phyloP scores from a whole-genome alignment of 2,329 filamentous ascomycete genomes.

The Botrytis hyacinthi region DNA sequence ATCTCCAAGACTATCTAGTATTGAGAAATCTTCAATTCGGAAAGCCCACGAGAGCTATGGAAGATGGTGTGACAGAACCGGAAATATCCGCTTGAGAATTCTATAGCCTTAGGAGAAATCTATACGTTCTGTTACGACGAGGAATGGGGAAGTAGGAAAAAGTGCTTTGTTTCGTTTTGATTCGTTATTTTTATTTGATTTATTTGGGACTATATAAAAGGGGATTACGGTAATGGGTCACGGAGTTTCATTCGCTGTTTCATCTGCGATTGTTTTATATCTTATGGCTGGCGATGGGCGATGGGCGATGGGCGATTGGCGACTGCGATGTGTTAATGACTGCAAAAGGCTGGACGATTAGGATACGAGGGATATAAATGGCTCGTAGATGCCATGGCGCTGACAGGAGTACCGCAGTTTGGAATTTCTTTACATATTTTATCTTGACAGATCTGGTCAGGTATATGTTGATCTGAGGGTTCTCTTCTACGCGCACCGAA shows the following conservation, averaged over 20 bases:
- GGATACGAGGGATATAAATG: constrained; percentile 8
- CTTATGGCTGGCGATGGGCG: neutral
- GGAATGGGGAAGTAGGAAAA: neutral
- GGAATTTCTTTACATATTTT: neutral
- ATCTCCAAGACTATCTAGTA: neutral
- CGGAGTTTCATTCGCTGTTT: neutral
- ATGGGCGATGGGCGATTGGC: neutral
- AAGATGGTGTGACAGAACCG: neutral
- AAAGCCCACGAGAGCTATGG: neutral
- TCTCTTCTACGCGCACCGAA: neutral
- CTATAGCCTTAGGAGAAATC: neutral
- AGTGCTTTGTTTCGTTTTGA: neutral
- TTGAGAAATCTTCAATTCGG: neutral
- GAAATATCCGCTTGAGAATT: neutral
- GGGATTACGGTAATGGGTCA: neutral
- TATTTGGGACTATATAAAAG: neutral
- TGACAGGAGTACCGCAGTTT: constrained; percentile 11
- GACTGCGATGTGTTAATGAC: neutral
- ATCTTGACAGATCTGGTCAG: neutral
- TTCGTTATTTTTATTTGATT: neutral
- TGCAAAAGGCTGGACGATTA: constrained; percentile 1
- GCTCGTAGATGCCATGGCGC: constrained; percentile 6
- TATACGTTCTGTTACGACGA: neutral
- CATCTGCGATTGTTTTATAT: neutral
- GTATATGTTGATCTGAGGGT: neutral